These are phyloP conservation scores for Rosa persica DNA, from an alignment of 306 rosid species.

Conservation along the genomic window DNA sequence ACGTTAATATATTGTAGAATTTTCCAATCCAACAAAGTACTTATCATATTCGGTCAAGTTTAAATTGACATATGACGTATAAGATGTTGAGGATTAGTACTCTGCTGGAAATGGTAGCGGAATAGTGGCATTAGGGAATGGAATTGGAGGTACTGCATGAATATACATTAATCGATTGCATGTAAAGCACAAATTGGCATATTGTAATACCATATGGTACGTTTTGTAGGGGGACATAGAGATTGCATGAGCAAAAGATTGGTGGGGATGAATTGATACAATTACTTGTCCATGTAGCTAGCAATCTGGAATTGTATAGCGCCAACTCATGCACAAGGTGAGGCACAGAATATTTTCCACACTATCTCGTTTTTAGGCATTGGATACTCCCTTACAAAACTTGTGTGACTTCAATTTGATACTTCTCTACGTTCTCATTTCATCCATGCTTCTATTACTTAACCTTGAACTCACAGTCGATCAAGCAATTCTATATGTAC, in stretches of 20 bases:
- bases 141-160: not conserved
- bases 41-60: not conserved
- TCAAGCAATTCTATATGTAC: not conserved
- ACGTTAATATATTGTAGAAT: no score
- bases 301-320: not conserved
- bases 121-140: not conserved
- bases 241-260: slow-evolving; percentile 43
- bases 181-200: not conserved
- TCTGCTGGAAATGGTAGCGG: not conserved
- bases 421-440: not conserved
- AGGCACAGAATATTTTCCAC: slow-evolving; percentile 13
- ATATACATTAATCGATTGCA: not conserved
- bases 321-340: slow-evolving; percentile 14
- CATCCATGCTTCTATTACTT: not conserved
- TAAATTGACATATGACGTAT: not conserved
- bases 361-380: slow-evolving; percentile 36
- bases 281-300: slow-evolving; percentile 7
- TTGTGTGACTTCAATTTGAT: slow-evolving; percentile 26
- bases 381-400: slow-evolving; percentile 33
- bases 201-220: not conserved
- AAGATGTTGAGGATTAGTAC: not conserved
- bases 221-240: slow-evolving; percentile 16
- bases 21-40: not conserved
- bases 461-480: not conserved
- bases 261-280: slow-evolving; percentile 16